Percentiles rank a stretch among this genome's conserved stretches.
Conservation (phyloP, 805 yeast species). For the Geotrichum ghanense region DNA sequence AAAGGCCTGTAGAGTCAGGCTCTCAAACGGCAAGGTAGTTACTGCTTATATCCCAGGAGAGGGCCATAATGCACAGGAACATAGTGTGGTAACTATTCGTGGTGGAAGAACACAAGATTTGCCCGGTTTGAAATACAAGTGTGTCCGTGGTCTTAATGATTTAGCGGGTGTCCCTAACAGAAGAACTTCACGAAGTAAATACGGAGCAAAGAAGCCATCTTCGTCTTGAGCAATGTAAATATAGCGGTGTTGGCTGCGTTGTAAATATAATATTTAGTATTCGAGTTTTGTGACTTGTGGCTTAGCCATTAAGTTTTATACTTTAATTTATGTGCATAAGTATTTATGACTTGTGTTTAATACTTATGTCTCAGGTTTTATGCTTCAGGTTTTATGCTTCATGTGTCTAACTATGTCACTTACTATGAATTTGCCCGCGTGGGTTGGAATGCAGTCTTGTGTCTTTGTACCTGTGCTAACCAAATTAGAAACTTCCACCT, state of each 20-base stretch:
- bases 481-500: too few species aligned
- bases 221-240: conserved; percentile 11
- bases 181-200: conserved; percentile 78
- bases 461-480: too few species aligned
- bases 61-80: conserved; percentile 97
- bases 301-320: too few species aligned
- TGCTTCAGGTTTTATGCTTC: too few species aligned
- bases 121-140: conserved; percentile 94
- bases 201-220: conserved; percentile 65
- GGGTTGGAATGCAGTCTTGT: too few species aligned
- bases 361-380: too few species aligned
- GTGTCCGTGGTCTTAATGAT: conserved; percentile 88
- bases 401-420: too few species aligned
- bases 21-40: conserved; percentile 78
- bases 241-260: too few species aligned
- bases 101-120: conserved; percentile 99
- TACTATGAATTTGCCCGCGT: too few species aligned
- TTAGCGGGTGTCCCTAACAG: conserved; percentile 92
- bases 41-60: conserved; percentile 97
- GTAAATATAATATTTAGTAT: too few species aligned
- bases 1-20: conserved; percentile 89
- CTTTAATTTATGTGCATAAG: too few species aligned
- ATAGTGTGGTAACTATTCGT: conserved; percentile 86
- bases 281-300: neutral
- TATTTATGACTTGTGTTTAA: too few species aligned